Base-by-base conservation (phyloP, 192 early-diverging fungal species). In the Entomortierella parvispora region DNA sequence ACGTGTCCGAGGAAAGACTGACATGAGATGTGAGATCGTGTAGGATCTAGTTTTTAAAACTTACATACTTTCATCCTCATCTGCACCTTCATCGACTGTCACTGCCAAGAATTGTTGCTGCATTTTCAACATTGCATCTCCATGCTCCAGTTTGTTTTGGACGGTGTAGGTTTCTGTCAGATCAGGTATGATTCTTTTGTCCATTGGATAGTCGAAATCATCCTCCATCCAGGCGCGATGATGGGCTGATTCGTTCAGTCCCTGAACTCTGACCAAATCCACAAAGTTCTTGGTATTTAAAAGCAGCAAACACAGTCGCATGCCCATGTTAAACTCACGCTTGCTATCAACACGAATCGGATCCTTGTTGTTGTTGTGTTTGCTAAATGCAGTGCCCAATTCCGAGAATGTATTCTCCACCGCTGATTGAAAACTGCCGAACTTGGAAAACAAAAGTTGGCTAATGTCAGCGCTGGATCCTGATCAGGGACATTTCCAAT, bases 211-310 rank as follows among this genome's bases (percentile, higher is more conserved):
- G 48, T 50, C 48, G 6, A 50, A 40, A 12, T 40, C 22, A 10
- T 25, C 48, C 10, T 50, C 25, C 48, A 50, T 50, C 48, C 48
- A 50, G 10, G 5, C 25, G 2, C 48, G 18, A 7, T 50, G 48
- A 25, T 50, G 48, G 2, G 48, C n/a, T 25, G 9, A 25, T 3
- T 50, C 48, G 9, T 50, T n/a, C 1, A 50, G 10, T n/a, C 20
- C 48, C 7, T 25, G 48, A 50, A 25, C 22, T 3, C 23, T 5
- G 48, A 40, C 37, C 7, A 40, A 12, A 40, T 40, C 37, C 37
- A 50, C 48, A 50, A 50, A 50, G 25, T 50, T 50, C 18, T 25
- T n/a, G 48, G 23, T n/a, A n/a, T n/a, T n/a, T n/a, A n/a, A n/a
- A n/a, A n/a, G 15, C 20, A n/a, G n/a, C n/a, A n/a, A n/a, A n/a